phyloP scores from a whole-genome alignment of 2,329 filamentous ascomycete genomes.

The Tolypocladium guangdongense region DNA sequence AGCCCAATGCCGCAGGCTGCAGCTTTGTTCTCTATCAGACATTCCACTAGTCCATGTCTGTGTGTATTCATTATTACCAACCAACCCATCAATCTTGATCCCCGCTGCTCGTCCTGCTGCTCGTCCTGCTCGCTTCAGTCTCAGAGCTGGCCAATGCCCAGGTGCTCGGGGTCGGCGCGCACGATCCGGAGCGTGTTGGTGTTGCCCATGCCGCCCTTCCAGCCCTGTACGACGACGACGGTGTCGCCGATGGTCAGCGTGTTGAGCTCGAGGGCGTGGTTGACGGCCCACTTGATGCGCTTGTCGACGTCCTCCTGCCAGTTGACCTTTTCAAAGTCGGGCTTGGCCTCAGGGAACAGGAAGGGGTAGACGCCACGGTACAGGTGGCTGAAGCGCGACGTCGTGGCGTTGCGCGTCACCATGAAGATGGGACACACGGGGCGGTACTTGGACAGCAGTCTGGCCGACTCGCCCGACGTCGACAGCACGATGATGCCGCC shows the following conservation, averaged over 20 bases:
- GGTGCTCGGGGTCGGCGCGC: constrained; percentile 47
- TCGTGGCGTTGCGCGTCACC: constrained; percentile 79
- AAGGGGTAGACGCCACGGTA: constrained; percentile 98
- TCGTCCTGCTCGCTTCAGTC: constrained; percentile 1
- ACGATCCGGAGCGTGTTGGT: constrained; percentile 69
- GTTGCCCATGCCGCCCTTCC: constrained; percentile 85
- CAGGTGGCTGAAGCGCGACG: constrained; percentile 83
- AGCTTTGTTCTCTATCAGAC: background rate
- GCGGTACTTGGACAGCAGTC: constrained; percentile 95
- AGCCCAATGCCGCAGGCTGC: background rate
- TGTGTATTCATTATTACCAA: background rate
- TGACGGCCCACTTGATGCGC: constrained; percentile 94
- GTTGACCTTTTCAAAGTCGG: constrained; percentile 82
- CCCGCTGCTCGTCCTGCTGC: background rate
- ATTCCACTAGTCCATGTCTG: background rate
- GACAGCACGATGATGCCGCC: constrained; percentile 93
- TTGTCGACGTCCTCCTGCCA: constrained; percentile 99
- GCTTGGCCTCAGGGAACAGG: constrained; percentile 85
- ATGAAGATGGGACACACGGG: constrained; percentile 99
- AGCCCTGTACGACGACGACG: constrained; percentile 78
- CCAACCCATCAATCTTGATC: background rate
- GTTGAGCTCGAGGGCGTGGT: constrained; percentile 72
- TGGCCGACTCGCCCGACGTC: constrained; percentile 89
- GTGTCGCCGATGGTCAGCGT: constrained; percentile 62
- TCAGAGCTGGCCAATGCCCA: constrained; percentile 39